Evolutionary conservation across 176 grass and related monocot species (phyloP), one percentile per base, ranked within the genome.

Genomic region (Raddia guianensis): DNA sequence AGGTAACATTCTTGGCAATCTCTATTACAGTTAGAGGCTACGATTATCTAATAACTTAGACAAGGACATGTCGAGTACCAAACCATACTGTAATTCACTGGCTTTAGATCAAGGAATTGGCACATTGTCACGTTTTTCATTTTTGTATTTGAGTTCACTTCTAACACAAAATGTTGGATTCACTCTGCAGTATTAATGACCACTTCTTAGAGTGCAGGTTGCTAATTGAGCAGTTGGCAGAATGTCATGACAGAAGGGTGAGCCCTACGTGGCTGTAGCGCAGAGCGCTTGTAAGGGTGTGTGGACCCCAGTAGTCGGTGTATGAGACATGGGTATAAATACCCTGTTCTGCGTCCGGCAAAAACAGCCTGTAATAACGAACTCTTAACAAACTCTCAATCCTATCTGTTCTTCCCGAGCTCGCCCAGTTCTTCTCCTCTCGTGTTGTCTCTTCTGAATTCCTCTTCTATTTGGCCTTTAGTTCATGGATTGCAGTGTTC

Each of bases 181-280:
- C 16, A 55, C 16, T 55, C 19, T 12, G 14, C 19, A 54, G 16
- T 57, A 53, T 80, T 90, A 88, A 90, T 54, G 64, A 59, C 32
- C 12, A 6, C 53, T 74, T 55, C 34, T 78, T 82, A 15, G 37
- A 80, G 11, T 65, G 80, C 92, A 94, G 95, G 83, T 89, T 87
- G 52, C 82, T 94, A 34, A 92, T 98, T 79, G 95, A 98, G 72
- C 95, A 93, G 66, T 63, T 98, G 75, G 95, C 87, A 72, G 92
- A 94, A 86, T 27, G 27, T 27, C 27, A 27, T 27, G 27, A 27
- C 27, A 27, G 27, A 27, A 27, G 27, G 27, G 27, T 27, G 27
- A 27, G 27, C 27, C 27, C 27, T 27, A 1, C 27, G 27, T 27
- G 27, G 27, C 27, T 27, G 27, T 27, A 0, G 27, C 27, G 27